Base-by-base conservation (phyloP, 1,284 basidiomycete species). In the Mixia osmundae region DNA sequence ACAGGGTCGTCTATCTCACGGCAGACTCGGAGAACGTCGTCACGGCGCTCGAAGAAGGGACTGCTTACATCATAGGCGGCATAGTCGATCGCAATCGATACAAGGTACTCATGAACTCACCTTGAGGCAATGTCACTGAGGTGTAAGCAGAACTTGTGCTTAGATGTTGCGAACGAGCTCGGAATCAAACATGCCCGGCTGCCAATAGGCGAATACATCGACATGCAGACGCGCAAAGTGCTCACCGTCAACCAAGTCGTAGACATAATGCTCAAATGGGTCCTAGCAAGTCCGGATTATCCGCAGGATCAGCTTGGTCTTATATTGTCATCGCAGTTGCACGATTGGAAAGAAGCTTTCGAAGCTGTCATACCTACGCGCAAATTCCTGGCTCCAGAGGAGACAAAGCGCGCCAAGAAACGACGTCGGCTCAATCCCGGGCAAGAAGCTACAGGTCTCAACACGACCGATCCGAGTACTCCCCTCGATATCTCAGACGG, bases 11-110 rank as follows among this genome's bases (percentile, higher is more conserved):
- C 22, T 99, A 99, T 58, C 69, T 99, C 39, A 94, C 89, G 5
- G 89, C 87, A 5, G 91, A 99, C 58, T 74, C 87, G 4, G 66
- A 74, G 32, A 70, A 89, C 38, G 80, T 89, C 54, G 61, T 97
- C 27, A 60, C 63, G 7, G 70, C 74, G 43, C 66, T 99, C 33
- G 72, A 68, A 40, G 71, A 78, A 44, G 71, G 73, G 37, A 79
- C 85, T 54, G 76, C 72, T 3, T 97, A 97, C 54, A 72, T 99
- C 47, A 85, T 99, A 40, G 91, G 91, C 23, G 91, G 89, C 11
- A 77, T 99, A 45, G 78, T 78, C 42, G 91, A 99, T 56, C 77
- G 77, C 49, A 99, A 99, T 59, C 72, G 89, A 25, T 78, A 94
- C 65, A 97, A 94, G 67, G 83, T 77, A 47, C 38, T 57, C 46